Base-by-base conservation (phyloP, 1,284 basidiomycete genomes). In the Moesziomyces antarcticus region DNA sequence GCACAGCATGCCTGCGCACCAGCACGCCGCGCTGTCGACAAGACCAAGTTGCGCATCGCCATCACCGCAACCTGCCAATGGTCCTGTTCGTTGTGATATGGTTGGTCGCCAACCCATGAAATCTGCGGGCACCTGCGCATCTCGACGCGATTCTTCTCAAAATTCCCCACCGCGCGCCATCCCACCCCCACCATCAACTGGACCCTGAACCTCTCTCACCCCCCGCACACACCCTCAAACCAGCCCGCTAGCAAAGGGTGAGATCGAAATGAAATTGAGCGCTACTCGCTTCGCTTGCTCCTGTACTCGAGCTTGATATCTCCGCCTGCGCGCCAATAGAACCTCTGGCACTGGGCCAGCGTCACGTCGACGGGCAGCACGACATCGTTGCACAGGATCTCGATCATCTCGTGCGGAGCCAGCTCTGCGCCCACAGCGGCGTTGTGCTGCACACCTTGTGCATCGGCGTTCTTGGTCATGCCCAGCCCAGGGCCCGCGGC, bases 341-440 rank as follows among this genome's bases (percentile, higher is more conserved):
- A 80, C 18, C 78, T 50, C 52, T 79, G 78, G 33, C 73, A 71
- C 56, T 80, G 77, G 0, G 92, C 94, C 35, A 98, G 88, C 14
- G 93, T 96, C 89, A 95, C 93, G 62, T 91, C 89, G 27, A 91
- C 86, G 25, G 93, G 91, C 30, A 98, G 87, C 13, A 92, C 86
- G 33, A 88, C 86, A 72, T 93, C 91, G 78, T 92, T 93, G 85
- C 94, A 97, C 40, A 96, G 83, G 45, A 98, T 89, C 85, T 98
- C 94, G 81, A 94, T 91, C 43, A 88, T 79, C 46, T 94, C 91
- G 77, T 95, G 93, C 2, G 91, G 89, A 11, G 78, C 56, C 51
- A 58, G 16, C 50, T 20, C 44, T 20, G 27, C 14, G 22, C 27
- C 47, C 11, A 24, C 21, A 8, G 24, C 50, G 7, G 21, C 50